Base-by-base conservation (phyloP, 768 basidiomycete genomes). In the Mrakia hoshinonis region DNA sequence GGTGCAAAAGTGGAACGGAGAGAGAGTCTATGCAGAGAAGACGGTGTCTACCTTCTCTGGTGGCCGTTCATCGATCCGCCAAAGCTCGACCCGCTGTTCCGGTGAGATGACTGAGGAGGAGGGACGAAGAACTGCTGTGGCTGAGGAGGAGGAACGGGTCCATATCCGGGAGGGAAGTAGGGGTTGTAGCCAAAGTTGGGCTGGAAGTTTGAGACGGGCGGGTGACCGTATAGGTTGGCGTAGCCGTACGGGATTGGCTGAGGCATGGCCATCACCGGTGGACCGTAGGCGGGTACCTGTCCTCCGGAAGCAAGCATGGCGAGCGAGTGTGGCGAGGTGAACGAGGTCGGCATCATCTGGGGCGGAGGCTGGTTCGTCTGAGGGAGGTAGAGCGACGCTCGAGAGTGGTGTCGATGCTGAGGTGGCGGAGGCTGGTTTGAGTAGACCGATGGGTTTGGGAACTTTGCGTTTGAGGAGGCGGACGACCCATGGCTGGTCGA, bases 51-150 rank as follows among this genome's bases (percentile, higher is more conserved):
- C 18, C 34, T 34, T 11, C 58, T 36, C 58, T 6, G 15, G 15
- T 15, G 43, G 43, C 58, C 58, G 18, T 61, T 7, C 1, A 38
- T 22, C 3, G 58, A 61, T 18, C 58, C 36, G 1, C 22, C 34
- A 6, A 36, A 22, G 11, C 58, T 55, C 13, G 54, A 55, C 54
- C 24, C 10, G 24, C 54, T 61, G 18, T 31, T 31, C 54, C 31
- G 54, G 54, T 29, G 31, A n/a, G 58, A 61, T 61, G 58, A 31
- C 22, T 29, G 58, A 34, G 31, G 58, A 61, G 58, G 58, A 39
- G 58, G 22, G 4, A 31, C 54, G 34, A 36, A 61, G 34, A 61
- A 61, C 31, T 58, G 29, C 36, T 61, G 58, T 22, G 31, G 31
- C 11, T 61, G 58, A 31, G 2, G 58, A 31, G 2, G 58, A 38